Evolutionary conservation across 768 basidiomycete genomes (phyloP).

Genomic region (Pisolithus microcarpus): DNA sequence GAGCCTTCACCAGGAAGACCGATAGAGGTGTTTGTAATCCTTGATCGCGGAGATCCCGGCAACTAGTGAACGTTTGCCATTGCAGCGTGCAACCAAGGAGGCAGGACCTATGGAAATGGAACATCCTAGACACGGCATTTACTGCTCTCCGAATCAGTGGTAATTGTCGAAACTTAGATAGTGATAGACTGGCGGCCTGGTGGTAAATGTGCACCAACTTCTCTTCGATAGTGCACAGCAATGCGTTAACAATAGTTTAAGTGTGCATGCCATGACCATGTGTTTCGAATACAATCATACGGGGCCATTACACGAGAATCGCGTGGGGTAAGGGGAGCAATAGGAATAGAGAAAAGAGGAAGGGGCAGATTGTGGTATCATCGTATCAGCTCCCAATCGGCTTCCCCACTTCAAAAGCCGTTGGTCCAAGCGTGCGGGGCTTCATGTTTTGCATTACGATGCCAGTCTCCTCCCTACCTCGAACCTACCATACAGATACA

Average conservation of each 20-base stretch:
- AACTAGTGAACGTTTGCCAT: too few relatives aligned
- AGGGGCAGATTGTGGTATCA: conserved; percentile 21
- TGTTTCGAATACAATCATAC: not conserved
- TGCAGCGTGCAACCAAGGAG: too few relatives aligned
- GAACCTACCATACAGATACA: conserved; percentile 11
- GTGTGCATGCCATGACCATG: not conserved
- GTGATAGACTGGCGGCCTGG: too few relatives aligned
- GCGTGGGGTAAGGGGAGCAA: not conserved
- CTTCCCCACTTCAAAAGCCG: conserved; percentile 58
- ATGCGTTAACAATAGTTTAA: not conserved
- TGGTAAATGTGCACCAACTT: too few relatives aligned
- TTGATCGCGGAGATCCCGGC: too few relatives aligned
- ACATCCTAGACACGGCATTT: too few relatives aligned
- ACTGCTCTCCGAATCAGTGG: too few relatives aligned
- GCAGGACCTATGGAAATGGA: too few relatives aligned
- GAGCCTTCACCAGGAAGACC: too few relatives aligned
- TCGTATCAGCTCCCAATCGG: conserved; percentile 88
- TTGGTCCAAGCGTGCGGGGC: conserved; percentile 99
- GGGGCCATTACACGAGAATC: not conserved
- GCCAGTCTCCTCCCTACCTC: conserved; percentile 18
- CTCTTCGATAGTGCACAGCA: too few relatives aligned
- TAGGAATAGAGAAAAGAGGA: conserved; percentile 6
- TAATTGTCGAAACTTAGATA: too few relatives aligned
- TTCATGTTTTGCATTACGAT: conserved; percentile 85
- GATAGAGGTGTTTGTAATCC: too few relatives aligned